phyloP scores from a whole-genome alignment of 2,329 filamentous ascomycete genomes.

The Ceratocystis alfenasii region DNA sequence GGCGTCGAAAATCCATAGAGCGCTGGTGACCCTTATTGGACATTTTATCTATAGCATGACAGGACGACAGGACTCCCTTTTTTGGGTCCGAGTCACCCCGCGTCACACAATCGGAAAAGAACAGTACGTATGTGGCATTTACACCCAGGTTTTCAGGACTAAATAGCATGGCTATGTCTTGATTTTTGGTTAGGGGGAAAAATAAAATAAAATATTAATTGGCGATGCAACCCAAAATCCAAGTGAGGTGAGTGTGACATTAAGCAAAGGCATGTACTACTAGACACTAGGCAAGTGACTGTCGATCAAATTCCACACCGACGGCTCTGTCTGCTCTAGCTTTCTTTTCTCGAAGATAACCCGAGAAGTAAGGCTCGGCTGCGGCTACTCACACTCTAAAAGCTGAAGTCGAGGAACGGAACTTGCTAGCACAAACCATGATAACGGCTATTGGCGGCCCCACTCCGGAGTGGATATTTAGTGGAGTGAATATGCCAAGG shows the following conservation, averaged over 20 bases:
- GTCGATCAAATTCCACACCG: no score
- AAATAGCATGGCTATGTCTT: background rate
- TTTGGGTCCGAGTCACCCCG: background rate
- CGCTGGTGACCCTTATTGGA: background rate
- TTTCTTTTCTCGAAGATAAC: background rate
- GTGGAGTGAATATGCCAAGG: background rate
- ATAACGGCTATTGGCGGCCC: background rate
- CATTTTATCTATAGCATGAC: background rate
- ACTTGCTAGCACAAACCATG: background rate
- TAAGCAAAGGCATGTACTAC: no score
- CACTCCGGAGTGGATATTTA: background rate
- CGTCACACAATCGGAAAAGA: background rate
- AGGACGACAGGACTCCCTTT: background rate
- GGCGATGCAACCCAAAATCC: no score
- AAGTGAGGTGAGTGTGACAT: no score
- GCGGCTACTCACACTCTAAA: no score
- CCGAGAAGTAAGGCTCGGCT: background rate
- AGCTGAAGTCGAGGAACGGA: no score
- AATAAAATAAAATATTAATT: background rate
- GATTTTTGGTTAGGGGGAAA: background rate
- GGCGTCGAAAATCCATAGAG: background rate
- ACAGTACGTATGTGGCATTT: background rate
- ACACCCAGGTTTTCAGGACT: background rate
- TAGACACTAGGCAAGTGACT: no score
- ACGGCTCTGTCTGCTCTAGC: no score